phyloP scores from a whole-genome alignment of 495 filamentous ascomycete genomes.

The Bacidia rubella region DNA sequence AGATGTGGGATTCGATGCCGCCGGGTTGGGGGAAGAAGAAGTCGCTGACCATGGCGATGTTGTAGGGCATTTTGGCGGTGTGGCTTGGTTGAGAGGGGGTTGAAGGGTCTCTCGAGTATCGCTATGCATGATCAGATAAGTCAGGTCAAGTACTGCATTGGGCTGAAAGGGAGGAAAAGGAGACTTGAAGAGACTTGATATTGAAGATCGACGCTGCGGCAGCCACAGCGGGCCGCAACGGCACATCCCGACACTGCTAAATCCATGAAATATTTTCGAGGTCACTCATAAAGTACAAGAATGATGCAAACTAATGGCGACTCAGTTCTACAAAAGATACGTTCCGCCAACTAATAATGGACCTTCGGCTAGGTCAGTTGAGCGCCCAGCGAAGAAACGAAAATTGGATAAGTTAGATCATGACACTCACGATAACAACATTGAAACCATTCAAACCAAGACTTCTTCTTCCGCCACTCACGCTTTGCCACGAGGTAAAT shows the following conservation, averaged over 20 bases:
- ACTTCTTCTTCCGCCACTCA: too few species aligned
- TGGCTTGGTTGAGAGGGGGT: not conserved
- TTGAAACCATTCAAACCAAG: too few species aligned
- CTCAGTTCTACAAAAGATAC: constrained; percentile 36
- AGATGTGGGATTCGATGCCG: constrained; percentile 95
- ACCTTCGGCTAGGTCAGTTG: not conserved
- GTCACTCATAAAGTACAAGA: not conserved
- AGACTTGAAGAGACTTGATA: not conserved
- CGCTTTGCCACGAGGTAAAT: too few species aligned
- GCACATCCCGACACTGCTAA: too few species aligned
- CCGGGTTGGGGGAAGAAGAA: constrained; percentile 97
- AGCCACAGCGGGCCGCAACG: too few species aligned
- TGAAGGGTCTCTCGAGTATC: not conserved
- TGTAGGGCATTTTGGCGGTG: constrained; percentile 45
- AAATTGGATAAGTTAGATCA: constrained; percentile 4
- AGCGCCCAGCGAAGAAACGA: constrained; percentile 11
- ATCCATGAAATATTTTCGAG: not conserved
- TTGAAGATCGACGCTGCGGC: not conserved
- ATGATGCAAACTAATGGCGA: constrained; percentile 22
- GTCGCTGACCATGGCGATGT: constrained; percentile 93
- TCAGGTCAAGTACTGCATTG: too few species aligned
- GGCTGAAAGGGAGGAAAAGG: not conserved
- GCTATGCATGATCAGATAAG: not conserved
- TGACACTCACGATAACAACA: too few species aligned
- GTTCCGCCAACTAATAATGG: constrained; percentile 24